Evolutionary conservation across 805 yeast species (phyloP).

Genomic region (Tanozyma kutaoensis): DNA sequence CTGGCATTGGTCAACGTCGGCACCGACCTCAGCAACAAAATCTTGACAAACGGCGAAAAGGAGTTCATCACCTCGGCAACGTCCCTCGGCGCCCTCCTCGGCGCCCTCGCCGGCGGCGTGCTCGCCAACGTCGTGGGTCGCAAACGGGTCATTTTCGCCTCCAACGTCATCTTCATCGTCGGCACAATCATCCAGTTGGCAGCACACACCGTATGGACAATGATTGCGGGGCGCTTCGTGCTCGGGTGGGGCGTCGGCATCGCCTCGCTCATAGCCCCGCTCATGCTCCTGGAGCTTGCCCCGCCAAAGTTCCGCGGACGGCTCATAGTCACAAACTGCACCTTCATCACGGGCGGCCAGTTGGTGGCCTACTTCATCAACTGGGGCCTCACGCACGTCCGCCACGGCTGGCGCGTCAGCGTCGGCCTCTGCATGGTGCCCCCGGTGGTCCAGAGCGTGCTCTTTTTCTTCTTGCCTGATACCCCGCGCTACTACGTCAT

Average conservation of each 20-base stretch:
- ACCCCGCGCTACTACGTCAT: slow-evolving; percentile 86
- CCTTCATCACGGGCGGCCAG: slow-evolving; percentile 93
- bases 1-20: slow-evolving; percentile 83
- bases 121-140: slow-evolving; percentile 79
- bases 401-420: slow-evolving; percentile 85
- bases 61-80: slow-evolving; percentile 92
- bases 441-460: slow-evolving; percentile 59
- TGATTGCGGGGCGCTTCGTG: slow-evolving; percentile 83
- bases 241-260: slow-evolving; percentile 97
- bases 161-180: slow-evolving; percentile 67
- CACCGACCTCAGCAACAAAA: slow-evolving; percentile 39
- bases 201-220: slow-evolving; percentile 72
- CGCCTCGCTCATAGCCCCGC: slow-evolving; percentile 89
- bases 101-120: slow-evolving; percentile 68
- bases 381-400: slow-evolving; percentile 63
- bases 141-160: slow-evolving; percentile 69
- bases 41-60: slow-evolving; percentile 63
- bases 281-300: slow-evolving; percentile 84
- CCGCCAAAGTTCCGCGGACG: slow-evolving; percentile 89
- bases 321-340: slow-evolving; percentile 73
- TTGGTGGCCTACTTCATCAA: slow-evolving; percentile 88
- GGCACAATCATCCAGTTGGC: slow-evolving; percentile 83
- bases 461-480: slow-evolving; percentile 83
- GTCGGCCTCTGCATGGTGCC: slow-evolving; percentile 90
- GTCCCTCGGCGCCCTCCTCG: slow-evolving; percentile 81